A percentile compares a stretch with the other conserved stretches of the same genome.
phyloP scores from a whole-genome alignment of 805 yeast species.

The Candida awuae region DNA sequence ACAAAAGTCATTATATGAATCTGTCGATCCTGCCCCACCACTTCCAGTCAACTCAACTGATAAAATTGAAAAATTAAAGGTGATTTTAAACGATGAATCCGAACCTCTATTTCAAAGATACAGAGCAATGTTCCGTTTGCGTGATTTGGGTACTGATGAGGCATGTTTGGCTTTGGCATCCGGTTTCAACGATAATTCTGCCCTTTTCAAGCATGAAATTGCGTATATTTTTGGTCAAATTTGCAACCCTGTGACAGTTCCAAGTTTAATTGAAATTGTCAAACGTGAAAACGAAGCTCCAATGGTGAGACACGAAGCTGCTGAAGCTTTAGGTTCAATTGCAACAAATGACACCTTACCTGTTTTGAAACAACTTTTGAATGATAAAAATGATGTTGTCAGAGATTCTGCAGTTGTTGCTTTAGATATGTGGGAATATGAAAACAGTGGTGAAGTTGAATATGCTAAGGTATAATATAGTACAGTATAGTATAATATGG shows the following conservation, averaged over 20 bases:
- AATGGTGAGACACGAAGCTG: slow-evolving; percentile 99
- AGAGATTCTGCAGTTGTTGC: slow-evolving; percentile 97
- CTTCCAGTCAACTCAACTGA: slow-evolving; percentile 50
- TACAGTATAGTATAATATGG: background rate
- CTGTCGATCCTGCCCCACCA: slow-evolving; percentile 99
- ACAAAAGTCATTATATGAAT: slow-evolving; percentile 69
- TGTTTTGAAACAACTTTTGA: slow-evolving; percentile 66
- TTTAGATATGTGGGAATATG: slow-evolving; percentile 95
- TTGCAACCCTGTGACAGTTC: slow-evolving; percentile 88
- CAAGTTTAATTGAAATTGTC: slow-evolving; percentile 75
- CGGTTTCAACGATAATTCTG: slow-evolving; percentile 86
- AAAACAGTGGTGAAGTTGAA: slow-evolving; percentile 74
- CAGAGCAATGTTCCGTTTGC: slow-evolving; percentile 95
- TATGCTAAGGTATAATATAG: slow-evolving; percentile 40
- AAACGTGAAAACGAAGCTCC: slow-evolving; percentile 78
- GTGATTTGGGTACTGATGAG: slow-evolving; percentile 90
- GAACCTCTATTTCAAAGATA: slow-evolving; percentile 86
- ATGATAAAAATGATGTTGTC: slow-evolving; percentile 82
- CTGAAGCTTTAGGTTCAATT: slow-evolving; percentile 95
- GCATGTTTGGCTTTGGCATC: slow-evolving; percentile 88
- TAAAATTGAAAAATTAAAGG: slow-evolving; percentile 57
- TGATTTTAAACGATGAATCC: slow-evolving; percentile 64
- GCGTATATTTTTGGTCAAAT: slow-evolving; percentile 98
- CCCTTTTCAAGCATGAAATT: slow-evolving; percentile 93
- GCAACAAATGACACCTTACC: slow-evolving; percentile 95